phyloP scores from a whole-genome alignment of 2,329 filamentous ascomycete species.

The Fusarium humuli region DNA sequence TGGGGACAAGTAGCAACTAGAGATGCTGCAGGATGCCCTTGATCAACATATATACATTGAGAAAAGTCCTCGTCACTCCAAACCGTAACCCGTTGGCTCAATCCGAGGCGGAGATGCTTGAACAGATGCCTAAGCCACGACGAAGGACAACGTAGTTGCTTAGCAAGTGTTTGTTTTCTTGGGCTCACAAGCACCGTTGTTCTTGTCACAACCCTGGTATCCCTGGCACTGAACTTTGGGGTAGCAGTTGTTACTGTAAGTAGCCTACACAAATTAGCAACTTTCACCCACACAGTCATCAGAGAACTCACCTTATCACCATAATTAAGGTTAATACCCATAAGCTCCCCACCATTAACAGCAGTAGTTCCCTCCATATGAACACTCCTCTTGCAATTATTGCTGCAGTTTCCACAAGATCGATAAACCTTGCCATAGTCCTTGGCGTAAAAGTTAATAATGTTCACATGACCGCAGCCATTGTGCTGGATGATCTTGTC shows the following conservation, averaged over 20 bases:
- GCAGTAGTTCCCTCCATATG: constrained; percentile 58
- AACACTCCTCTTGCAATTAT: constrained; percentile 56
- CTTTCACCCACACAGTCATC: accelerated
- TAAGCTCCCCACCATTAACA: constrained; percentile 56
- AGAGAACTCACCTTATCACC: constrained; percentile 40
- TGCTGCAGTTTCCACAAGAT: constrained; percentile 45
- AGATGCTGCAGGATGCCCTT: no score
- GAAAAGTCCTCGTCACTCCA: no score
- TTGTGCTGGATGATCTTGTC: constrained; percentile 64
- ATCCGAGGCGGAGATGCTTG: no score
- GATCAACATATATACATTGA: no score
- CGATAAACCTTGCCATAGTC: constrained; percentile 59
- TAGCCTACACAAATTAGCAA: constrained; percentile 25
- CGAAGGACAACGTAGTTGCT: no score
- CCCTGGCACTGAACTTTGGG: constrained; percentile 47
- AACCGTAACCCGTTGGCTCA: no score
- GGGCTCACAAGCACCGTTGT: constrained; percentile 47
- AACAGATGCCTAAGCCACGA: no score
- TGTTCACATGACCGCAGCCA: constrained; percentile 57
- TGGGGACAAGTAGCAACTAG: no score
- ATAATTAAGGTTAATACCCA: constrained; percentile 56
- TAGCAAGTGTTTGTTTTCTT: constrained; percentile 29
- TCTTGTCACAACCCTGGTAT: constrained; percentile 48
- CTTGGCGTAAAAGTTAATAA: constrained; percentile 54
- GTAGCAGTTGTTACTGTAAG: constrained; percentile 49